Conservation (phyloP, 2,329 filamentous ascomycete genomes). For the Trichophyton rubrum region DNA sequence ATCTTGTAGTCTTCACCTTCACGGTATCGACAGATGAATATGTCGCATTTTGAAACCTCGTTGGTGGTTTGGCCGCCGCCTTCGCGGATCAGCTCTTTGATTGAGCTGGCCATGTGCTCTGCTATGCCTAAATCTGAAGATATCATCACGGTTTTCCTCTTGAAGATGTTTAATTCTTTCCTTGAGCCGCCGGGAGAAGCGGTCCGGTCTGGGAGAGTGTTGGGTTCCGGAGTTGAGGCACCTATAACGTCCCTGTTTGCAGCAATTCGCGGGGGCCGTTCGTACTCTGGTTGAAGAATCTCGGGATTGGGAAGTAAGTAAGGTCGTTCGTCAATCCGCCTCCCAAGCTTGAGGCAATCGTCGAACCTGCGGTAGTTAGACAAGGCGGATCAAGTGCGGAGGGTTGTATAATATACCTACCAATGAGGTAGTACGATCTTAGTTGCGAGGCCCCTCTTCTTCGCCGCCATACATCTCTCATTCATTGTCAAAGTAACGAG, state of each 20-base stretch:
- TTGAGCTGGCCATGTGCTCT: slow-evolving; percentile 50
- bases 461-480: slow-evolving; percentile 48
- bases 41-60: slow-evolving; percentile 58
- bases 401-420: slow-evolving; percentile 35
- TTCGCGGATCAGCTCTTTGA: slow-evolving; percentile 56
- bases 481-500: slow-evolving; percentile 70
- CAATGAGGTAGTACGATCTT: slow-evolving; percentile 91
- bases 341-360: slow-evolving; percentile 85
- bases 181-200: slow-evolving; percentile 21
- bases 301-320: slow-evolving; percentile 80
- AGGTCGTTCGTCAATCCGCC: slow-evolving; percentile 75
- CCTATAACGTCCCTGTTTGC: slow-evolving; percentile 52
- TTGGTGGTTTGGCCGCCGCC: slow-evolving; percentile 59
- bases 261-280: slow-evolving; percentile 42
- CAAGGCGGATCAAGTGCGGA: slow-evolving; percentile 6
- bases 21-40: slow-evolving; percentile 77
- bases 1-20: slow-evolving; percentile 65
- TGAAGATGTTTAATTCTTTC: slow-evolving; percentile 59
- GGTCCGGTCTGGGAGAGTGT: slow-evolving; percentile 24
- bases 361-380: slow-evolving; percentile 58
- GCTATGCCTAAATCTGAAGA: slow-evolving; percentile 61
- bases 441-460: slow-evolving; percentile 41
- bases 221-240: slow-evolving; percentile 46
- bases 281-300: slow-evolving; percentile 51
- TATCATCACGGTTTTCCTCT: slow-evolving; percentile 64